Base-by-base conservation (phyloP, 345 rosid genomes). In the Acer negundo region DNA sequence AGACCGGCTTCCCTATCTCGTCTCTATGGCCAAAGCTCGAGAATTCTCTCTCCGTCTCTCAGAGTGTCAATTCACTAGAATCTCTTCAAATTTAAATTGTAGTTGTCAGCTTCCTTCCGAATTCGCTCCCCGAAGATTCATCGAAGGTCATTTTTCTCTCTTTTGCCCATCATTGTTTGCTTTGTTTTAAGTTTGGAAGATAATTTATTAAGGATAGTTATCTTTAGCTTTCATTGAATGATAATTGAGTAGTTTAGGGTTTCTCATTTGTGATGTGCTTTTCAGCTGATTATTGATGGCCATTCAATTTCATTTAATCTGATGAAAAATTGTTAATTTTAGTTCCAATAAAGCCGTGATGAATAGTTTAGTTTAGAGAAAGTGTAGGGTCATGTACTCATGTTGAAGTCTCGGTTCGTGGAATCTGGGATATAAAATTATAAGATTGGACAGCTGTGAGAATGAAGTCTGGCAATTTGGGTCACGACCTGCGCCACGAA, bases 141-240 rank as follows among this genome's bases (percentile, higher is more conserved):
- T 79, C 88, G 10, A 86, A 92, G 95, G 95, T 89, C 31, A 42
- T 69, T 9, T 46, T 53, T 35, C 67, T 62, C 22, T 62, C 62
- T 69, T 65, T 51, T 4, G 24, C 6, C 3, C 55, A 55, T 13
- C 19, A 12, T 31, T 11, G 44, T 28, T 56, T 40, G 5, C 59
- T 68, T 56, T 47, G 31, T 7, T 59, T 31, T 62, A 6, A 20
- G 10, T 64, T 64, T 20, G 28, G 64, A 62, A 78, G 42, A 8
- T 38, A n/a, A 67, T 73, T 61, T 16, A n/a, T 19, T 16, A 26
- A 12, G 61, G n/a, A 10, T 63, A 10, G 17, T 7, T 49, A 5
- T 13, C 44, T 74, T 31, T 74, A 62, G 67, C 24, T 53, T 17
- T 13, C 40, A 44, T 62, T 22, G 58, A 40, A 61, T 22, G 16